Base-by-base conservation (phyloP, 1,284 basidiomycete genomes). In the Sphagnurus paluster region DNA sequence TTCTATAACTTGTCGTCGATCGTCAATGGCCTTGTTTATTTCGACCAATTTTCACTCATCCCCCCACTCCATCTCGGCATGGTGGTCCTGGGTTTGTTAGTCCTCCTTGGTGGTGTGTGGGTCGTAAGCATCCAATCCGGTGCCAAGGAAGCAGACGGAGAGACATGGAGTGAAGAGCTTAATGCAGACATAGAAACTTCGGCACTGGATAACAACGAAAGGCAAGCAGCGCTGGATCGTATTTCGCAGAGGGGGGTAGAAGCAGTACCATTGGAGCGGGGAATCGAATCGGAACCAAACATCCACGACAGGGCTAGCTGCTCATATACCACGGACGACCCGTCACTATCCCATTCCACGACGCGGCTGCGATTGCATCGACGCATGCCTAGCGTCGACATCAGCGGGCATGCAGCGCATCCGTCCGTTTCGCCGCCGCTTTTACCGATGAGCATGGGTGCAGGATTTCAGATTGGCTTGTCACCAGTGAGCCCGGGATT, bases 1-100 rank as follows among this genome's bases (percentile, higher is more conserved):
- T 93, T 94, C 65, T 98, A 97, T 71, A 98, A 97, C 60, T 68
- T 95, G 6, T 92, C 92, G 4, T 93, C 90, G 10, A 95, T 96
- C 61, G 76, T 93, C 36, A 87, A 87, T 53, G 88, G 90, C 1
- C 78, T 97, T 29, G 82, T 97, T 39, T 98, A 96, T 66, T 98
- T 93, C 65, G 77, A 96, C 65, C 93, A 98, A 63, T 80, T 95
- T 57, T 79, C 82, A 11, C 72, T 85, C 16, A 82, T 98, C 33
- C 72, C 82, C 0, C 71, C 78, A 1, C 64, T 82, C 26, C 82
- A 94, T 61, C 75, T 96, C 21, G 62, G 71, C 4, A 76, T 96
- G 20, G 90, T 98, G 40, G 74, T 78, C 1, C 55, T 93, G 1
- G 95, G 95, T 1, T 93, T 93, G 23, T 68, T 79, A 8, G 66